Evolutionary conservation across 2,329 filamentous ascomycete species (phyloP).

Genomic region (Mollisia scopiformis): DNA sequence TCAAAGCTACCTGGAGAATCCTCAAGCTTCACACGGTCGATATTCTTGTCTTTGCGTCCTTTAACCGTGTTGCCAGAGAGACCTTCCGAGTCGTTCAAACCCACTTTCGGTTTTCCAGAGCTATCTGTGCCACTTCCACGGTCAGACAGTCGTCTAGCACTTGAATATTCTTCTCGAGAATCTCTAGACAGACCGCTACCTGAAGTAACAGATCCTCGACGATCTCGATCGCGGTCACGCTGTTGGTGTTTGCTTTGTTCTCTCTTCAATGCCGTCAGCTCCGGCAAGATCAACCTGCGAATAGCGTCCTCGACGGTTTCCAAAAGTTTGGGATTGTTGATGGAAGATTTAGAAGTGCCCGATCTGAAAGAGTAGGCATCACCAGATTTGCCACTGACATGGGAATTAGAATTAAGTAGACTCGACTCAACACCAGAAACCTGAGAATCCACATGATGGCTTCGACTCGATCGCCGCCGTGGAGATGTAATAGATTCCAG

Average conservation of each 20-base stretch:
- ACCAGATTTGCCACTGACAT: constrained; percentile 55
- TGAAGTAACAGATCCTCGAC: constrained; percentile 62
- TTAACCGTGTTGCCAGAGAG: constrained; percentile 57
- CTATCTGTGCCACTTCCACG: constrained; percentile 40
- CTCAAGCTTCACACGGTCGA: constrained; percentile 41
- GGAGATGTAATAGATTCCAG: constrained; percentile 48
- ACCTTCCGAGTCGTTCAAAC: constrained; percentile 59
- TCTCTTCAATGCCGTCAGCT: constrained; percentile 88
- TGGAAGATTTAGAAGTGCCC: constrained; percentile 60
- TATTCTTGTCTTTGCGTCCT: constrained; percentile 53
- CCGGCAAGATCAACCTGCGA: constrained; percentile 76
- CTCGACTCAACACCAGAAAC: constrained; percentile 58
- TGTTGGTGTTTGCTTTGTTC: constrained; percentile 81
- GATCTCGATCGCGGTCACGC: constrained; percentile 59
- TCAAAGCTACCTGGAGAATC: constrained; percentile 37
- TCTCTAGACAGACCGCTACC: constrained; percentile 60
- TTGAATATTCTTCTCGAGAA: constrained; percentile 38
- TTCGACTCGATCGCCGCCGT: constrained; percentile 51
- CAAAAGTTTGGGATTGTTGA: constrained; percentile 73
- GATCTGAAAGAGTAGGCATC: constrained; percentile 63
- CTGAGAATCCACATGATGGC: constrained; percentile 46
- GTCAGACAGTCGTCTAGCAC: constrained; percentile 42
- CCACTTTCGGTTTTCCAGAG: constrained; percentile 59
- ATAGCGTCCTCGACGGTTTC: constrained; percentile 78
- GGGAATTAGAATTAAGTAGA: constrained; percentile 59